These are phyloP conservation scores for Yarrowia bubula DNA, from an alignment of 805 yeast genomes.

Conservation along the genomic window DNA sequence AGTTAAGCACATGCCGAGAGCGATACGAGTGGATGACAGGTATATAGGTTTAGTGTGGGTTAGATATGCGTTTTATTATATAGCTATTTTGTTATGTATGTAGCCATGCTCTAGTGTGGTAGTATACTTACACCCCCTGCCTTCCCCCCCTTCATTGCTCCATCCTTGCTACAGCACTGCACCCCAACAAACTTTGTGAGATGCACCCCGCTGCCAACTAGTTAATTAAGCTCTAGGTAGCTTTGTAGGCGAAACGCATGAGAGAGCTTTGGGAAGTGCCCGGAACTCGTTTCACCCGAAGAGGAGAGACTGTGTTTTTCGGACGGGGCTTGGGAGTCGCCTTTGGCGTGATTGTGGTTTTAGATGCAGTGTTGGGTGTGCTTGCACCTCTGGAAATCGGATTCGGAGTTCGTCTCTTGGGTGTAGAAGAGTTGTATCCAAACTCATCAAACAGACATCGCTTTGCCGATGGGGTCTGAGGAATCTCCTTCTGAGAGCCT, in stretches of 20 bases:
- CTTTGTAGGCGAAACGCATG: constrained; percentile 13
- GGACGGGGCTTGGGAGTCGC: constrained; percentile 2
- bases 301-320: neutral
- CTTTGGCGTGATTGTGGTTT: neutral
- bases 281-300: neutral
- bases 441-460: constrained; percentile 10
- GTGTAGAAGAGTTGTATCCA: constrained; percentile 8
- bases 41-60: no score
- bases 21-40: no score
- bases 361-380: neutral
- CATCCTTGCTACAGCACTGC: neutral
- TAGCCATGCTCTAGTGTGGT: no score
- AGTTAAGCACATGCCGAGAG: no score
- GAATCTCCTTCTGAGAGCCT: neutral
- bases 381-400: neutral
- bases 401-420: neutral
- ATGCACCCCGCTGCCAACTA: neutral
- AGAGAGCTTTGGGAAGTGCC: constrained; percentile 12
- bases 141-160: no score
- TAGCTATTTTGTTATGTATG: no score
- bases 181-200: no score
- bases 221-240: neutral
- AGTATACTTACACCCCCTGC: no score
- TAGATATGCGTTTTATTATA: no score
- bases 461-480: neutral